Evolutionary conservation across 345 rosid genomes (phyloP), one percentile per base, ranked within the genome.

Genomic region (Hibiscus trionum): DNA sequence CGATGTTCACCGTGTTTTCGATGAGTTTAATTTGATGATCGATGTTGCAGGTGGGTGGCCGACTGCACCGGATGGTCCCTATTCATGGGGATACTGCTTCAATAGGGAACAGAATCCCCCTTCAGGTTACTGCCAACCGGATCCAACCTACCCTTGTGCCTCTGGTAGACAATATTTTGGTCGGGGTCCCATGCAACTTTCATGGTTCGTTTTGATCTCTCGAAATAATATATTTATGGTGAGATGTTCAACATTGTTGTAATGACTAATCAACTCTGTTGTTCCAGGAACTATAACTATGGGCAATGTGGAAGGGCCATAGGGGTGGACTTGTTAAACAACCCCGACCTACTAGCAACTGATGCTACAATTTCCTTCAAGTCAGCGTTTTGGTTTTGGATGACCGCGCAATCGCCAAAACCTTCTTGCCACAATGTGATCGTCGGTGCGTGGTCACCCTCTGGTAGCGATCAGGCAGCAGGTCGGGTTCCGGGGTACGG

Each of bases 351-450:
- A 0, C 81, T 91, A 0, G 70, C 84, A 7, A 82, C 80, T 0
- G 77, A 86, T 62, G 62, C 86, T 7, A 74, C 75, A 12, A 72
- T 80, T 10, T 85, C 97, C 49, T 90, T 88, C 82, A 85, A 90
- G 78, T 74, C 93, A 70, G 93, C 91, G 11, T 60, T 88, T 5
- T 90, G 91, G 93, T 88, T 83, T 73, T 88, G 96, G 96, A 88
- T 82, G 96, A 86, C 90, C 31, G 68, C 84, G 12, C 89, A 84
- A 29, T n/a, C 77, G 10, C 84, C 85, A 1, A 88, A 85, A 57
- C 93, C 93, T 0, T 85, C 93, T 2, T 85, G 93, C 81, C 96
- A 90, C 26, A 61, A 80, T 16, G 91, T 84, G 74, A 88, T 88
- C 65, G 72, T 76, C 0, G 87, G 84, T 52, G 66, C 58, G 0